Evolutionary conservation across 345 rosid species (phyloP).

Genomic region (Lagerstroemia speciosa): DNA sequence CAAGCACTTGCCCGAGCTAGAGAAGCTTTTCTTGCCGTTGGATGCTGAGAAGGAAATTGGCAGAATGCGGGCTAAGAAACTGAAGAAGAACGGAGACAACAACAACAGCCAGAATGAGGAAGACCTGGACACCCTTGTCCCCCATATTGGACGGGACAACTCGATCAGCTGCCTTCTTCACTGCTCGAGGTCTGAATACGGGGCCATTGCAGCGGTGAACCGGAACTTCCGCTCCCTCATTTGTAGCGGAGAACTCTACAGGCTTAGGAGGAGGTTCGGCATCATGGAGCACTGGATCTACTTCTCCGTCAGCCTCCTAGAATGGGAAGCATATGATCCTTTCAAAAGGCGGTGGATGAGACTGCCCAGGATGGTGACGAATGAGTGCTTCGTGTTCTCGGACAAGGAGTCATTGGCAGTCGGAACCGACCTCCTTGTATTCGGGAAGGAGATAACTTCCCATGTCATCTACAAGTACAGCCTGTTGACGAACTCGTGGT

Average conservation of each 20-base stretch:
- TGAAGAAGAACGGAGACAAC: neutral
- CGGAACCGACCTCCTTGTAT: conserved; percentile 56
- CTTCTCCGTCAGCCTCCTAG: conserved; percentile 53
- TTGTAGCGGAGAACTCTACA: conserved; percentile 44
- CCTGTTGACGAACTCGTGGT: conserved; percentile 43
- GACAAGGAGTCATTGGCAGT: conserved; percentile 65
- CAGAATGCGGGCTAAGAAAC: neutral
- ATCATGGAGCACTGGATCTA: conserved; percentile 71
- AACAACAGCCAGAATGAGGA: neutral
- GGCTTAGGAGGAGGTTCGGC: conserved; percentile 35
- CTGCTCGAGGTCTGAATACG: conserved; percentile 63
- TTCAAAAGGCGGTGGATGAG: conserved; percentile 45
- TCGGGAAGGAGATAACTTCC: conserved; percentile 43
- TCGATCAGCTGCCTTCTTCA: conserved; percentile 47
- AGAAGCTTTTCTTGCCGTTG: neutral
- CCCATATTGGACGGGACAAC: conserved; percentile 53
- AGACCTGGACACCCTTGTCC: conserved; percentile 42
- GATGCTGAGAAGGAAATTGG: neutral
- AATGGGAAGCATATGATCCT: conserved; percentile 89
- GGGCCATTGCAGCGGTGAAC: conserved; percentile 31
- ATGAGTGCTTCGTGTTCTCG: conserved; percentile 38
- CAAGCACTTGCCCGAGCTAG: neutral
- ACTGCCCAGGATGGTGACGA: conserved; percentile 51
- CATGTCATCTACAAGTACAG: conserved; percentile 41
- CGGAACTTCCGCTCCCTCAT: conserved; percentile 29